Conservation (phyloP, 2,329 filamentous ascomycete species). For the Plenodomus biglobosus region DNA sequence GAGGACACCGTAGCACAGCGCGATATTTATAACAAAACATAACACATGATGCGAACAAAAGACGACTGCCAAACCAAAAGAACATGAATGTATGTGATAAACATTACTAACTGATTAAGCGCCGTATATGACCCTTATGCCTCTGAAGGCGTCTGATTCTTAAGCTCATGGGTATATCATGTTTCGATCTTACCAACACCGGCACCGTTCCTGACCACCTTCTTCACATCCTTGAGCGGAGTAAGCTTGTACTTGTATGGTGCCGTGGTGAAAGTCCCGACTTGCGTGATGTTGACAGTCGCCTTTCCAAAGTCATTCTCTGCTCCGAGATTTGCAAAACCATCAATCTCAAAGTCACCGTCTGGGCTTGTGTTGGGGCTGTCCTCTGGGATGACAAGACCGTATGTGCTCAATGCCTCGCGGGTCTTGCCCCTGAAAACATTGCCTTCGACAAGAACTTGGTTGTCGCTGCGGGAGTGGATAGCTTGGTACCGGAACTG, state of each 20-base stretch:
- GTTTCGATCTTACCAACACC: conserved; percentile 49
- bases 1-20: too few relatives aligned
- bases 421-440: conserved; percentile 53
- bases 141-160: background rate
- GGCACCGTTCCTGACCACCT: conserved; percentile 48
- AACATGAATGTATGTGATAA: background rate
- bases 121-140: background rate
- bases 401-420: conserved; percentile 57
- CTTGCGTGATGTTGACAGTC: conserved; percentile 55
- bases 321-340: conserved; percentile 57
- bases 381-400: conserved; percentile 58
- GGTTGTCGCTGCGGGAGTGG: conserved; percentile 50
- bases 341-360: conserved; percentile 58
- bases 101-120: background rate
- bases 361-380: conserved; percentile 57
- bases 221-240: conserved; percentile 47
- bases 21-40: too few relatives aligned
- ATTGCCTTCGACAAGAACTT: conserved; percentile 50
- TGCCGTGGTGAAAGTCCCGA: conserved; percentile 53
- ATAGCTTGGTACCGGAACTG: conserved; percentile 46
- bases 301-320: conserved; percentile 55
- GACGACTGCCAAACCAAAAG: too few relatives aligned
- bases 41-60: too few relatives aligned
- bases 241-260: conserved; percentile 56
- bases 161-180: background rate